Base-by-base conservation (phyloP, 2,329 filamentous ascomycete genomes). In the Colletotrichum zoysiae region DNA sequence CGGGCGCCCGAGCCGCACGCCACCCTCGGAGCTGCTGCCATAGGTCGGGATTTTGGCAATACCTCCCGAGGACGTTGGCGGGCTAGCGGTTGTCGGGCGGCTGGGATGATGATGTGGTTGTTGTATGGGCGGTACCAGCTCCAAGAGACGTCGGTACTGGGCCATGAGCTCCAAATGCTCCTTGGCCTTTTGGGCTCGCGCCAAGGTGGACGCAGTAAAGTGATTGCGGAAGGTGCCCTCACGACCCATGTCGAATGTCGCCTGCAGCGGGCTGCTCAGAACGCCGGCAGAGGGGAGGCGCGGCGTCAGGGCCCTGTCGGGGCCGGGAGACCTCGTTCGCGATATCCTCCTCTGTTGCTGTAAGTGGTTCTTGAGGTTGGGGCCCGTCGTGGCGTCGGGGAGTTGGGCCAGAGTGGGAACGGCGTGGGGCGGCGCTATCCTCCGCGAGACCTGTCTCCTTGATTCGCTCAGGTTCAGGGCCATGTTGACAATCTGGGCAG, bases 401-500 rank as follows among this genome's bases (percentile, higher is more conserved):
- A 89, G 77, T 5, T 88, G 87, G 5, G 85, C 83, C 65, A 87
- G 83, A 51, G 82, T 84, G 58, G 84, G 88, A 40, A 82, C 88
- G 46, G 83, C 84, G 67, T 80, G 87, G 78, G 78, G 89, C 67
- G 78, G 89, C 75, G 81, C 87, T 80, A 79, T 90, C 81, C 84
- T 87, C 81, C 85, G 88, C 80, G 83, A 89, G 73, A 85, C 93
- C 82, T 86, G 87, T 78, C 90, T 89, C 74, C 90, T 89, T 77
- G 92, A 93, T 81, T 98, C 94, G 83, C 93, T 97, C 61, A 98
- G 82, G 74, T 92, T 96, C 76, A 98, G 83, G 1, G 95, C 95
- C 88, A 98, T 93, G 77, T 95, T 95, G 53, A 98, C 94, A 74
- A 98, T 97, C 80, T 97, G 93, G 5, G 92, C 90, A 9, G 95